Evolutionary conservation across 129 eudicot genomes (phyloP).

Genomic region (Oenanthe sinensis): DNA sequence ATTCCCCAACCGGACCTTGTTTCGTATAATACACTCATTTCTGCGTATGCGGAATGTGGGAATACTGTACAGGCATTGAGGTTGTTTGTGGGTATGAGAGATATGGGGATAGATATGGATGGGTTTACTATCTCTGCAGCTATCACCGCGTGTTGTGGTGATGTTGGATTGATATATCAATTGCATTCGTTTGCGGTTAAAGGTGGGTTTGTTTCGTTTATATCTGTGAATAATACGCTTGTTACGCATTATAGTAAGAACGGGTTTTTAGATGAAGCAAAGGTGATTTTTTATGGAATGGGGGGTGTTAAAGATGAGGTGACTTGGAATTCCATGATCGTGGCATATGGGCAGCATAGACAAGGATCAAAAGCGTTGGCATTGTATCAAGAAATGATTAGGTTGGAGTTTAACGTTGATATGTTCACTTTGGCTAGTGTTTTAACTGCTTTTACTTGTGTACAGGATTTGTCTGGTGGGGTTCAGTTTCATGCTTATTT

Average conservation of each 20-base stretch:
- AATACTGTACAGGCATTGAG: constrained; percentile 30
- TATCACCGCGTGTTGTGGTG: constrained; percentile 48
- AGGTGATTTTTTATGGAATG: constrained; percentile 48
- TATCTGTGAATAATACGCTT: constrained; percentile 56
- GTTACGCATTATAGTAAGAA: constrained; percentile 53
- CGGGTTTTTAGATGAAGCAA: constrained; percentile 44
- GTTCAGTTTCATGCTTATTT: constrained; percentile 62
- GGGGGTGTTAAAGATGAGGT: constrained; percentile 58
- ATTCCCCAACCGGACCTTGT: constrained; percentile 67
- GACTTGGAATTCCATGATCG: constrained; percentile 82
- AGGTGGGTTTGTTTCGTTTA: constrained; percentile 56
- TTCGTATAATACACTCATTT: constrained; percentile 65
- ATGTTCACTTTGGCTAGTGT: constrained; percentile 70
- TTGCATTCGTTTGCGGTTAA: constrained; percentile 43
- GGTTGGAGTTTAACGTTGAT: constrained; percentile 37
- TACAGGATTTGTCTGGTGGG: constrained; percentile 58
- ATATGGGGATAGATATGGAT: constrained; percentile 43
- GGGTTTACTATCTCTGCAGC: constrained; percentile 66
- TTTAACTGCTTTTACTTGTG: constrained; percentile 62
- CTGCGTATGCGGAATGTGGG: constrained; percentile 65
- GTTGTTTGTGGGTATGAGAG: constrained; percentile 49
- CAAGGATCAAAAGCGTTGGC: constrained; percentile 51
- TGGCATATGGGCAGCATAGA: constrained; percentile 60
- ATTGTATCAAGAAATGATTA: constrained; percentile 55
- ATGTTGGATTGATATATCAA: constrained; percentile 39